Evolutionary conservation across 768 basidiomycete genomes (phyloP).

Genomic region (Coprinellus micaceus): DNA sequence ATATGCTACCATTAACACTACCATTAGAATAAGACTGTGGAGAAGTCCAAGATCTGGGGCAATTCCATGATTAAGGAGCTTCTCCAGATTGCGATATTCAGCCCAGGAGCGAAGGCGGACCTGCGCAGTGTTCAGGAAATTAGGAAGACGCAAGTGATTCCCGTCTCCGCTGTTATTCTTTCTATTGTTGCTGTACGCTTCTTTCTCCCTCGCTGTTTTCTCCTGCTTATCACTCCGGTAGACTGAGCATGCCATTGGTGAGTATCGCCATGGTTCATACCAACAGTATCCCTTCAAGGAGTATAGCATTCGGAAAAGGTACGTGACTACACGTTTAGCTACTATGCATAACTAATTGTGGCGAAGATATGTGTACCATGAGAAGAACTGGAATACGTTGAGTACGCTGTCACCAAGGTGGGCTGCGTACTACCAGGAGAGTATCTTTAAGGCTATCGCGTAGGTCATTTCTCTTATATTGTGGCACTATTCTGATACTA

Average conservation of each 20-base stretch:
- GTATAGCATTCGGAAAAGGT: not conserved
- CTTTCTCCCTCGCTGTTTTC: not conserved
- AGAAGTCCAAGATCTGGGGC: not conserved
- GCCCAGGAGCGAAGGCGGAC: not conserved
- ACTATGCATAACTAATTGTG: not conserved
- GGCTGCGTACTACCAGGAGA: not conserved
- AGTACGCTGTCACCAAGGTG: not conserved
- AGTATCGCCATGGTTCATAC: not conserved
- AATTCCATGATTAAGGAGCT: not conserved
- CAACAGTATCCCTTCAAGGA: not conserved
- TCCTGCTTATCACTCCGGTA: conserved; percentile 10
- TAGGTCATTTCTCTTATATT: not conserved
- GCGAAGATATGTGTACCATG: not conserved
- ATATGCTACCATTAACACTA: not conserved
- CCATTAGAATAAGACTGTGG: not conserved
- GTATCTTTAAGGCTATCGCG: not conserved
- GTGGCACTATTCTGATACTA: not conserved
- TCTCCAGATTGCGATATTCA: not conserved
- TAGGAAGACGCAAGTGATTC: not conserved
- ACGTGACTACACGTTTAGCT: not conserved
- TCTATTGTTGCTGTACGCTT: not conserved
- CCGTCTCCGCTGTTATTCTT: not conserved
- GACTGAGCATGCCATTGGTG: not conserved
- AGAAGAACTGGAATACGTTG: not conserved
- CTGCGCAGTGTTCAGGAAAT: not conserved